phyloP scores from a whole-genome alignment of 495 filamentous ascomycete genomes.

The Alectoria sarmentosa region DNA sequence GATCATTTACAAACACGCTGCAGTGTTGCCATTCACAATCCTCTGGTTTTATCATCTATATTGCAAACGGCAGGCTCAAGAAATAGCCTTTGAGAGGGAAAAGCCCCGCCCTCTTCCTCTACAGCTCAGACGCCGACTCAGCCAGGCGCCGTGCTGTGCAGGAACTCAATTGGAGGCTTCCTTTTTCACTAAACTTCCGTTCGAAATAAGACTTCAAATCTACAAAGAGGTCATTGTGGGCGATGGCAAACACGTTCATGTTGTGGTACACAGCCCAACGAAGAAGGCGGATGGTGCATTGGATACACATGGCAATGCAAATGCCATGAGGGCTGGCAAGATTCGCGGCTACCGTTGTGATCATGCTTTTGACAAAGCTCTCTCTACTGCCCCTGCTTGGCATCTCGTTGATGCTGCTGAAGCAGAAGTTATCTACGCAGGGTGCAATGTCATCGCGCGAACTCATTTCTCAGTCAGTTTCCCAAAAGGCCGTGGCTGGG shows the following conservation, averaged over 20 bases:
- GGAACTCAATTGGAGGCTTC: conserved; percentile 11
- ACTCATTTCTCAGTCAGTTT: conserved; percentile 1
- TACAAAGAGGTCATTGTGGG: conserved; percentile 20
- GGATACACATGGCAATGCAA: neutral
- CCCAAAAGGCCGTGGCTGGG: conserved; percentile 11
- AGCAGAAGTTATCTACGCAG: neutral
- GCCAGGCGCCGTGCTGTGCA: neutral
- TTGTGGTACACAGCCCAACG: conserved; percentile 9
- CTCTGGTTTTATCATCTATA: conserved; percentile 7
- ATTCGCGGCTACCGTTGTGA: conserved; percentile 1
- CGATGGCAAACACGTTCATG: conserved; percentile 12
- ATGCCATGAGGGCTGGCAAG: neutral
- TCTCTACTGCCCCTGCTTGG: neutral
- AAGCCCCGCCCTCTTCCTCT: conserved; percentile 19
- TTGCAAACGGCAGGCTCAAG: conserved; percentile 13
- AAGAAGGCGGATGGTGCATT: neutral
- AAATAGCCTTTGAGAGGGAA: conserved; percentile 20
- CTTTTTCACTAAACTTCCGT: conserved; percentile 18
- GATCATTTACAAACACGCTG: neutral
- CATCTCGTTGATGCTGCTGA: neutral
- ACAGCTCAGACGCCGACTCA: conserved; percentile 19
- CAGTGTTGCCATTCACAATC: conserved; percentile 3
- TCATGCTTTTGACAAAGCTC: neutral
- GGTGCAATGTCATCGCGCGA: neutral
- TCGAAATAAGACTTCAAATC: conserved; percentile 21